Evolutionary conservation across 1,284 basidiomycete genomes (phyloP).

Genomic region (Coriolopsis trogii): DNA sequence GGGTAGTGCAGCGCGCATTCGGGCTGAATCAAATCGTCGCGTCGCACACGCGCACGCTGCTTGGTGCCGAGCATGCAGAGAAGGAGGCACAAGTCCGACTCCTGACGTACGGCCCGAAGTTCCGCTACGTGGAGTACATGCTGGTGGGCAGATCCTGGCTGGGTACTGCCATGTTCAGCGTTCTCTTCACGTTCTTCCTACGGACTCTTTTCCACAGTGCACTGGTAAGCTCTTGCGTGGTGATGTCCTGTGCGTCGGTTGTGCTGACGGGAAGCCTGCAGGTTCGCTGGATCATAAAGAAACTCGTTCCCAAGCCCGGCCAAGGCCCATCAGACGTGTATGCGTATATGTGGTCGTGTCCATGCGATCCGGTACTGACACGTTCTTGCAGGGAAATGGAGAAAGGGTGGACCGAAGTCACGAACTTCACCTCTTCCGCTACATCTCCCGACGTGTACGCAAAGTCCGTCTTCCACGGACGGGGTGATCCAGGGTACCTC

Average conservation of each 20-base stretch:
- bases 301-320: slow-evolving; percentile 55
- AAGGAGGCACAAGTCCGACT: slow-evolving; percentile 24
- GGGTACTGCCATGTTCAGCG: slow-evolving; percentile 44
- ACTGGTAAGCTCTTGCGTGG: slow-evolving; percentile 42
- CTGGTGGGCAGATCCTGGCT: slow-evolving; percentile 37
- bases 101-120: slow-evolving; percentile 60
- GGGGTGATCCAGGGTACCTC: slow-evolving; percentile 81
- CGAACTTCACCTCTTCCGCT: slow-evolving; percentile 56
- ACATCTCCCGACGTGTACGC: slow-evolving; percentile 51
- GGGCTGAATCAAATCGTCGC: slow-evolving; percentile 58
- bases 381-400: slow-evolving; percentile 48
- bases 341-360: slow-evolving; percentile 42
- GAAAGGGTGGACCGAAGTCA: slow-evolving; percentile 57
- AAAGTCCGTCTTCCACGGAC: slow-evolving; percentile 58
- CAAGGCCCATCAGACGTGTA: slow-evolving; percentile 68
- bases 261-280: slow-evolving; percentile 29
- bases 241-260: neutral
- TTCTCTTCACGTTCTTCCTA: slow-evolving; percentile 32
- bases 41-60: neutral
- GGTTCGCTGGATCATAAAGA: slow-evolving; percentile 57
- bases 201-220: slow-evolving; percentile 15
- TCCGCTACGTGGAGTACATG: slow-evolving; percentile 78
- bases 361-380: neutral
- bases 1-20: slow-evolving; percentile 79
- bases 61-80: neutral